Percentiles rank a stretch among this genome's conserved stretches.
phyloP scores from a whole-genome alignment of 176 grass and related monocot genomes.

The Guadua angustifolia region DNA sequence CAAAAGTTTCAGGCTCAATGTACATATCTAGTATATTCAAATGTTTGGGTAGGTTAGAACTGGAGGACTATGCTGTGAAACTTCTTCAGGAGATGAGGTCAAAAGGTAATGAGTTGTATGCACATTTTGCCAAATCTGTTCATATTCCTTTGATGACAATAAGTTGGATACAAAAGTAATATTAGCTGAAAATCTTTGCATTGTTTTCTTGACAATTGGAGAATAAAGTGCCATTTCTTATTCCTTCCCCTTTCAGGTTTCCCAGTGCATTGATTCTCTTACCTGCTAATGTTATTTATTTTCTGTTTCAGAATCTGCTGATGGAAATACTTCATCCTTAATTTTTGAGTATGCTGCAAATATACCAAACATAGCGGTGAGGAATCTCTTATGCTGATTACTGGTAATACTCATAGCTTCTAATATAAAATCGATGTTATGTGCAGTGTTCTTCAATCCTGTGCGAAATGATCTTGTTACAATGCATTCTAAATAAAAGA shows the following conservation, averaged over 20 bases:
- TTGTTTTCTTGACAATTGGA: constrained; percentile 17
- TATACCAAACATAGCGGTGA: constrained; percentile 73
- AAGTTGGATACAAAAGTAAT: constrained; percentile 3
- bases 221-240: constrained; percentile 5
- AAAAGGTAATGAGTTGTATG: constrained; percentile 55
- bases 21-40: constrained; percentile 75
- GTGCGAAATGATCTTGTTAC: constrained; percentile 31
- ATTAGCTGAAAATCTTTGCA: constrained; percentile 22
- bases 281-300: constrained; percentile 40
- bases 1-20: constrained; percentile 61
- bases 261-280: constrained; percentile 36
- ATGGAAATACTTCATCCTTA: constrained; percentile 63
- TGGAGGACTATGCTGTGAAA: constrained; percentile 60
- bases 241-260: constrained; percentile 4
- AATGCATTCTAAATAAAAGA: not conserved
- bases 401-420: constrained; percentile 53
- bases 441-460: constrained; percentile 32
- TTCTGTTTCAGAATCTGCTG: constrained; percentile 52
- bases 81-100: constrained; percentile 65
- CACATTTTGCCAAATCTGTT: constrained; percentile 19
- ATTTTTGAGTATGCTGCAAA: constrained; percentile 68
- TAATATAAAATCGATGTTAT: constrained; percentile 34
- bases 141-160: constrained; percentile 36
- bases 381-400: constrained; percentile 47
- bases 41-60: constrained; percentile 65